Conservation (phyloP, 768 basidiomycete species). For the Trichaptum fuscoviolaceum region DNA sequence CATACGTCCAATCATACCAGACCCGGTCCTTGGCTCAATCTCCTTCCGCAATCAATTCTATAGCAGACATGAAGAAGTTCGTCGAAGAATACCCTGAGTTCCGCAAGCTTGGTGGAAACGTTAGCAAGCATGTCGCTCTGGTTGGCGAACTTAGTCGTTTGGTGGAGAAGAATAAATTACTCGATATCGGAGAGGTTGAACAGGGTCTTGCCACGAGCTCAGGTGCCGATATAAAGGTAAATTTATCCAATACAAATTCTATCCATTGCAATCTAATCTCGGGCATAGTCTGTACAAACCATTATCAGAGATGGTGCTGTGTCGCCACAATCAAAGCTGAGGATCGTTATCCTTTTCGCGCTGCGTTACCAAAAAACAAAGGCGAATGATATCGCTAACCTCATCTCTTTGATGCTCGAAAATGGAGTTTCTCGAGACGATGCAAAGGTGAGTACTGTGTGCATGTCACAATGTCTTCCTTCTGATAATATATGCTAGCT, state of each 20-base stretch:
- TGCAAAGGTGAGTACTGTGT: constrained; percentile 47
- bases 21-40: constrained; percentile 71
- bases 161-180: constrained; percentile 77
- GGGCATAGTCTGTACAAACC: constrained; percentile 69
- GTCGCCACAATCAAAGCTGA: constrained; percentile 77
- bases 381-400: constrained; percentile 71
- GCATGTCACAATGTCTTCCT: constrained; percentile 16
- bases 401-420: constrained; percentile 68
- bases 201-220: constrained; percentile 93
- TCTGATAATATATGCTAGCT: constrained; percentile 42
- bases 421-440: constrained; percentile 77
- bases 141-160: constrained; percentile 94
- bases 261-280: background rate
- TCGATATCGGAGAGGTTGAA: constrained; percentile 92
- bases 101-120: constrained; percentile 92
- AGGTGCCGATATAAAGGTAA: constrained; percentile 81
- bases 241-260: constrained; percentile 14
- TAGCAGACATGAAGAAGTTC: constrained; percentile 94
- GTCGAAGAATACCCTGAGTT: constrained; percentile 99
- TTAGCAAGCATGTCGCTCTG: constrained; percentile 96
- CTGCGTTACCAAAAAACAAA: constrained; percentile 91
- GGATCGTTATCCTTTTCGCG: constrained; percentile 87
- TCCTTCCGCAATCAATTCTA: constrained; percentile 84
- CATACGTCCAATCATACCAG: constrained; percentile 93
- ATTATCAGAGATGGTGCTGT: constrained; percentile 64